A percentile compares a stretch with the other conserved stretches of the same genome.
phyloP scores from a whole-genome alignment of 1,139 yeast genomes.

The Blastobotrys niveus region DNA sequence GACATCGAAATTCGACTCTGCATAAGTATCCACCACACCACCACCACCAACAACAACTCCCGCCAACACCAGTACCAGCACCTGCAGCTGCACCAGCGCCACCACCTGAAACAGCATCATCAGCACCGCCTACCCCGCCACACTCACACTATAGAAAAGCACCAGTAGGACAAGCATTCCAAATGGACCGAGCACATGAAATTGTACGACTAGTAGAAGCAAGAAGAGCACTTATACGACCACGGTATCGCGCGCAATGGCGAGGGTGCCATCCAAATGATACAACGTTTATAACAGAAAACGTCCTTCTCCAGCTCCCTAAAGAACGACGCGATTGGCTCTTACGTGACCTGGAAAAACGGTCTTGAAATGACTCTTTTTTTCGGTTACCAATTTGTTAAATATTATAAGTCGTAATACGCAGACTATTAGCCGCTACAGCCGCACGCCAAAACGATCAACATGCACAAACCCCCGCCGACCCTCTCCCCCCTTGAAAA shows the following conservation, averaged over 20 bases:
- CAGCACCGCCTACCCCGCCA: no score
- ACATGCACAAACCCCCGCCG: no score
- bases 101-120: neutral
- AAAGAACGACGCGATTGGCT: slow-evolving; percentile 2
- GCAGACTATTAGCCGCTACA: no score
- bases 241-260: slow-evolving; percentile 12
- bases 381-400: neutral
- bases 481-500: no score
- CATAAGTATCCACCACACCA: no score
- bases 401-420: no score
- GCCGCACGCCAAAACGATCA: no score
- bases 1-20: no score
- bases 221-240: slow-evolving; percentile 7
- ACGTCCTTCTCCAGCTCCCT: slow-evolving; percentile 11
- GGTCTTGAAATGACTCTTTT: neutral
- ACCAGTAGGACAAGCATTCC: slow-evolving; percentile 11
- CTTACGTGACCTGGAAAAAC: slow-evolving; percentile 8
- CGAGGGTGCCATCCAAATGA: slow-evolving; percentile 13
- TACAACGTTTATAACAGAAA: slow-evolving; percentile 12
- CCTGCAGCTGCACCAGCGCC: no score
- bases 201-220: slow-evolving; percentile 11
- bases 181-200: slow-evolving; percentile 13
- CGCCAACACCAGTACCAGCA: no score
- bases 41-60: slow-evolving; percentile 6
- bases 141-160: slow-evolving; percentile 4